Evolutionary conservation across 306 rosid genomes (phyloP).

Genomic region (Cucurbita maxima): DNA sequence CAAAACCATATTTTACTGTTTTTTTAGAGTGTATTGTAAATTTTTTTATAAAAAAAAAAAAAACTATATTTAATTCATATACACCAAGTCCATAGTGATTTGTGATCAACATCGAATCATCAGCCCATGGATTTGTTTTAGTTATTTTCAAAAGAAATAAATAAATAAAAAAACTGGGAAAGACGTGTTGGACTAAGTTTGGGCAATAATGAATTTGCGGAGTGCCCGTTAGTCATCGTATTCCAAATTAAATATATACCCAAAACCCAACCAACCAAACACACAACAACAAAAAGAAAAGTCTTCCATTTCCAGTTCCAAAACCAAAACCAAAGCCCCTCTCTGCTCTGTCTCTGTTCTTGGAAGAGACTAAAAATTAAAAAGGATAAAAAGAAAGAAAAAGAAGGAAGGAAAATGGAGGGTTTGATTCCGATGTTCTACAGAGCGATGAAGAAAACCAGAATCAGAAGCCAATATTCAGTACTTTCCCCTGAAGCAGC

Average conservation of each 20-base stretch:
- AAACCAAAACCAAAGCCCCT: background rate
- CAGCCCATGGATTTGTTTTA: background rate
- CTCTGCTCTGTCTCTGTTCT: no score
- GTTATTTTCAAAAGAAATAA: background rate
- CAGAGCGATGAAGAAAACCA: constrained; percentile 20
- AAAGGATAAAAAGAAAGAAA: background rate
- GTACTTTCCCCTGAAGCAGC: constrained; percentile 2
- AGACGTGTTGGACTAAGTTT: constrained; percentile 1
- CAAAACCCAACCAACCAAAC: background rate
- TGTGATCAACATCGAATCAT: background rate
- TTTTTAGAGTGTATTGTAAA: no score
- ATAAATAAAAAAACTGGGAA: background rate
- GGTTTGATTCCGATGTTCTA: constrained; percentile 27
- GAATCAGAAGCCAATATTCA: constrained; percentile 4
- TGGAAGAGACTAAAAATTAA: no score
- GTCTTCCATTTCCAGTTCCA: background rate
- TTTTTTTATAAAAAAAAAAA: no score
- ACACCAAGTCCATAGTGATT: background rate
- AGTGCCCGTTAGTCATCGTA: background rate
- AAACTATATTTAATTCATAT: background rate
- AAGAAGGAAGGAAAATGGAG: constrained; percentile 4
- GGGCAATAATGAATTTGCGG: background rate
- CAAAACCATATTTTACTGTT: no score
- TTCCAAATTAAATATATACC: background rate
- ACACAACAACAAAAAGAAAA: background rate